Evolutionary conservation across 2,329 filamentous ascomycete genomes (phyloP).

Genomic region (Dactylellina sp.): DNA sequence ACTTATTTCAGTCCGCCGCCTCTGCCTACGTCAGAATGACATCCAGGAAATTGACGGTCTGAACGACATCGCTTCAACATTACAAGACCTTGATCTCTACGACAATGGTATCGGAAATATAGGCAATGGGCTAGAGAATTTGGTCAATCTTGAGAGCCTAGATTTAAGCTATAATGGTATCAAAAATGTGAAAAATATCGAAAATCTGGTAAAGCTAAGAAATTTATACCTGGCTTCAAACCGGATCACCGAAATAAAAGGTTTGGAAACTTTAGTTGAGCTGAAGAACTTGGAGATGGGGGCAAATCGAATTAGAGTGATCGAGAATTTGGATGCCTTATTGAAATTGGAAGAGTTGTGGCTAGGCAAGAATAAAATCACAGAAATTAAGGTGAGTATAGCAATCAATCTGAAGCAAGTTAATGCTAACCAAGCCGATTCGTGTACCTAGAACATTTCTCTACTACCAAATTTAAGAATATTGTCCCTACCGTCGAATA

Average conservation of each 20-base stretch:
- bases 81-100: constrained; percentile 92
- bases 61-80: constrained; percentile 71
- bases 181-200: constrained; percentile 83
- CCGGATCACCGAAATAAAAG: constrained; percentile 89
- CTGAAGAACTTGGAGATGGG: constrained; percentile 88
- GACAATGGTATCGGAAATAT: constrained; percentile 94
- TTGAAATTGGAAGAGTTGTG: constrained; percentile 86
- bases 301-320: constrained; percentile 89
- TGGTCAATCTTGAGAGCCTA: constrained; percentile 79
- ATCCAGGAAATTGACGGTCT: constrained; percentile 85
- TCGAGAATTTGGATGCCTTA: constrained; percentile 83
- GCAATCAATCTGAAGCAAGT: not conserved
- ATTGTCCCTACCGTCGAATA: constrained; percentile 94
- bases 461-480: constrained; percentile 82
- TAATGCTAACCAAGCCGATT: constrained; percentile 28
- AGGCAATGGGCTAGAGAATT: constrained; percentile 77
- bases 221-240: constrained; percentile 96
- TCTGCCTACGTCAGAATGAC: constrained; percentile 93
- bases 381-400: constrained; percentile 74
- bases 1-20: constrained; percentile 75
- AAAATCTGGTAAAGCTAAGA: constrained; percentile 74
- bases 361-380: constrained; percentile 97
- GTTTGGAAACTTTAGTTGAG: constrained; percentile 78
- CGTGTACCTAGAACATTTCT: constrained; percentile 70
- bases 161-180: constrained; percentile 99